These are phyloP conservation scores for Xylariales sp. DNA, from an alignment of 2,329 filamentous ascomycete species.

Conservation along the genomic window DNA sequence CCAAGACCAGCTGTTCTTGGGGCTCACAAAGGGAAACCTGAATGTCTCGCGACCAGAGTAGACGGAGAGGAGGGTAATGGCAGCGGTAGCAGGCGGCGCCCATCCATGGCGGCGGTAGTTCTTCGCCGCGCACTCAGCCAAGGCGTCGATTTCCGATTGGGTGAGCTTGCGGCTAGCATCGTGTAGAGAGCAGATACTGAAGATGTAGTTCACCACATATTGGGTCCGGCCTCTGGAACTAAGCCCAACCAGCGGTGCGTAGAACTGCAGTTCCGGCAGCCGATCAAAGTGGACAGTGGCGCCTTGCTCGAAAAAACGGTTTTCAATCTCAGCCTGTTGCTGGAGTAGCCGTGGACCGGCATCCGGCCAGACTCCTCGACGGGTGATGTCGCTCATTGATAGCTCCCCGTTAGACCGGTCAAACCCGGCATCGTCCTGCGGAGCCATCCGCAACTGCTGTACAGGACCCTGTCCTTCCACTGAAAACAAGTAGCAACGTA, in stretches of 20 bases:
- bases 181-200: too few species aligned
- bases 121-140: conserved; percentile 15
- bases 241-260: conserved; percentile 7
- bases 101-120: conserved; percentile 26
- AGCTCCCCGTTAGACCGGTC: not conserved
- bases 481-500: too few species aligned
- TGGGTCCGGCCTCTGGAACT: conserved; percentile 1
- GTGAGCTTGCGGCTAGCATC: conserved; percentile 18
- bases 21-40: conserved; percentile 36
- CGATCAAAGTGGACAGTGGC: conserved; percentile 22
- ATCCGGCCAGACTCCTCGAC: conserved; percentile 18
- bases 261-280: conserved; percentile 12
- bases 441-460: too few species aligned
- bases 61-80: conserved; percentile 18
- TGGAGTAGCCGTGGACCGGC: conserved; percentile 6
- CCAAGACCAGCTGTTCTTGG: conserved; percentile 22
- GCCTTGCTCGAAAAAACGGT: conserved; percentile 16
- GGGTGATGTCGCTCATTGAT: conserved; percentile 1
- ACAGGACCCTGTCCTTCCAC: too few species aligned
- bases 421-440: too few species aligned
- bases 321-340: conserved; percentile 14
- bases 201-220: too few species aligned
- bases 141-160: conserved; percentile 19
- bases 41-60: conserved; percentile 26
- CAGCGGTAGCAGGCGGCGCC: conserved; percentile 19